These are phyloP conservation scores for Sarocladium strictum DNA, from an alignment of 2,329 filamentous ascomycete species.

Conservation along the genomic window DNA sequence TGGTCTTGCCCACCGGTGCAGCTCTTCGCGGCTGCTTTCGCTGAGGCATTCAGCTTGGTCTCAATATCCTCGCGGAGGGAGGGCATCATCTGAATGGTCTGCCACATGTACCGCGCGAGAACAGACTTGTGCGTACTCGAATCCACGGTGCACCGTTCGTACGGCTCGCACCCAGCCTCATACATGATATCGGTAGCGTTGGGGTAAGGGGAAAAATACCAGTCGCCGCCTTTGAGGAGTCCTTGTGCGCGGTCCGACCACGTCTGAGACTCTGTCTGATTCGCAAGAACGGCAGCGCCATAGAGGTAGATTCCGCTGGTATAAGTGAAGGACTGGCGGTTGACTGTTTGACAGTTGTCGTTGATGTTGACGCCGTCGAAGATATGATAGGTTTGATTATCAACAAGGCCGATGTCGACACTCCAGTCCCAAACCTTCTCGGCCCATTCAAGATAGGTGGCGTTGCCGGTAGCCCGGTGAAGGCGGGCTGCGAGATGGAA, in stretches of 20 bases:
- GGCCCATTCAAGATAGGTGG: conserved; percentile 51
- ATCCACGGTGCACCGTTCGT: conserved; percentile 52
- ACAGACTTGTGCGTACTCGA: conserved; percentile 66
- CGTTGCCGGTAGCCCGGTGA: conserved; percentile 53
- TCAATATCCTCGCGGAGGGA: conserved; percentile 42
- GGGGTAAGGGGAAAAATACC: conserved; percentile 48
- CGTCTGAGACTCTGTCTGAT: conserved; percentile 44
- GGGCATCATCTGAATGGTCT: conserved; percentile 50
- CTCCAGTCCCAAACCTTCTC: conserved; percentile 53
- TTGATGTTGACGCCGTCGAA: conserved; percentile 49
- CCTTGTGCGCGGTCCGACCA: conserved; percentile 50
- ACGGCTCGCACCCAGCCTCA: conserved; percentile 59
- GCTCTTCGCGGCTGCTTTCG: conserved; percentile 47
- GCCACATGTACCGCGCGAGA: conserved; percentile 58
- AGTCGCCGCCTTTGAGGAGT: conserved; percentile 44
- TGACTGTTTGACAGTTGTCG: conserved; percentile 46
- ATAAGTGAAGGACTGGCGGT: conserved; percentile 50
- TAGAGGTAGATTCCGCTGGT: conserved; percentile 60
- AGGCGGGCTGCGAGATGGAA: conserved; percentile 52
- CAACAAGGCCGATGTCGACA: conserved; percentile 41
- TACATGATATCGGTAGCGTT: conserved; percentile 56
- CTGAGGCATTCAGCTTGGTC: conserved; percentile 42
- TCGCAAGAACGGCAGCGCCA: conserved; percentile 50
- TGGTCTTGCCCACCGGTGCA: conserved; percentile 51
- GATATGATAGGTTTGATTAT: conserved; percentile 48